Base-by-base conservation (phyloP, 2,329 filamentous ascomycete species). In the Ophiostoma sp. region DNA sequence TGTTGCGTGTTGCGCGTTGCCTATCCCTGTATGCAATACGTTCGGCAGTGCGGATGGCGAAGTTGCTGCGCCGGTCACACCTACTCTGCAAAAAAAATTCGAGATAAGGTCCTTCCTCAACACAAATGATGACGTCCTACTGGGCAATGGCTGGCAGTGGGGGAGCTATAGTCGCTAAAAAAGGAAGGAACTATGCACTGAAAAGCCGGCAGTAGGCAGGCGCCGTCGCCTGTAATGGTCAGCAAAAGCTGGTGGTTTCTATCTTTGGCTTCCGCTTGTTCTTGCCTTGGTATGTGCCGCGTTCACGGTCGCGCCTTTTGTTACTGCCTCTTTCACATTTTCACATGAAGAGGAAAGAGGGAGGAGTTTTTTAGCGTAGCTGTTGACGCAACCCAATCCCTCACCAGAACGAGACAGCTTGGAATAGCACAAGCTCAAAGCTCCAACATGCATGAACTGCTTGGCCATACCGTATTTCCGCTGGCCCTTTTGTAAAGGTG, bases 121-220 rank as follows among this genome's bases (percentile, higher is more conserved):
- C 36, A 33, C 39, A 57, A 45, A 71, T 59, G 45, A 73, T 73
- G 72, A 73, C 72, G 61, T 73, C 69, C 72, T 61, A 73, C 72
- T 73, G 69, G 72, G 61, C 72, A 71, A 48, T 68, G 39, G 25
- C 12, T 17, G 28, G 17, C 15, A 19, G 72, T 70, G 68, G 59
- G 59, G 59, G 68, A 61, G 68, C 72, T 68, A 25, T 31, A 55
- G 48, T 12, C 48, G 50, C 59, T 71, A 61, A 39, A 52, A 31
- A 52, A 42, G 48, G 33, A 63, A 36, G 25, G n/a, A 39, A 15
- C n/a, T 69, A 15, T 33, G 66, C 71, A 28, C 33, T 61, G 25
- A 22, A 42, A 7, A 19, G 25, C 42, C 11, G 59, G 17, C 39
- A 33, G 25, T 4, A 42, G 33, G 9, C n/a, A 64, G n/a, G 59